phyloP scores from a whole-genome alignment of 129 eudicot genomes.

The Pulicaria dysenterica region DNA sequence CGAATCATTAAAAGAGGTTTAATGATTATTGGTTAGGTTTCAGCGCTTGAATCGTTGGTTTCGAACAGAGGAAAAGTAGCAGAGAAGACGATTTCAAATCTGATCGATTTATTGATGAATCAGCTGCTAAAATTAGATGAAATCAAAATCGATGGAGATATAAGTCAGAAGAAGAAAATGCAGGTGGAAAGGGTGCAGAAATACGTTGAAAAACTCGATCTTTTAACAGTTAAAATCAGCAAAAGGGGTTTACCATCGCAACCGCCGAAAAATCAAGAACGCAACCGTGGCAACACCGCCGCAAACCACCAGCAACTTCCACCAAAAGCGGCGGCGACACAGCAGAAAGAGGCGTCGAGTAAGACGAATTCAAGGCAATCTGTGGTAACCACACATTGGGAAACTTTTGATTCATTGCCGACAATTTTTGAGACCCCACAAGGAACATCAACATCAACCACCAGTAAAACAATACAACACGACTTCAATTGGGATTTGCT shows the following conservation, averaged over 20 bases:
- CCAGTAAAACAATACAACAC: slow-evolving; percentile 25
- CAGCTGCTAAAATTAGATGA: slow-evolving; percentile 76
- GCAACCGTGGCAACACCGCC: background rate
- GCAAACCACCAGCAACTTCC: slow-evolving; percentile 28
- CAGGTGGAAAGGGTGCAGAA: slow-evolving; percentile 90
- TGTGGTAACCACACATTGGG: slow-evolving; percentile 97
- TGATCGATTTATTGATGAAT: slow-evolving; percentile 77
- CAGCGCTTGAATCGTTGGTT: slow-evolving; percentile 69
- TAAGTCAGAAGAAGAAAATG: slow-evolving; percentile 65
- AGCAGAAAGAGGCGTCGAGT: slow-evolving; percentile 43
- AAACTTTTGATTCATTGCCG: slow-evolving; percentile 80
- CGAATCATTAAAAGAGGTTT: no score
- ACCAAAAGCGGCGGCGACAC: slow-evolving; percentile 22
- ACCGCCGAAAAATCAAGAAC: slow-evolving; percentile 14
- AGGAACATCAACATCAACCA: slow-evolving; percentile 37
- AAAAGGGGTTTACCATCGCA: slow-evolving; percentile 11
- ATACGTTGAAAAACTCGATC: slow-evolving; percentile 80
- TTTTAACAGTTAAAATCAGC: slow-evolving; percentile 66
- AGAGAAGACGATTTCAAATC: slow-evolving; percentile 53
- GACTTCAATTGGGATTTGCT: slow-evolving; percentile 63
- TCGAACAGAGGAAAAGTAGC: slow-evolving; percentile 74
- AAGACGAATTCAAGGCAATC: slow-evolving; percentile 55
- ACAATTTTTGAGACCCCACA: slow-evolving; percentile 39
- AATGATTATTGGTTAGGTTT: slow-evolving; percentile 41
- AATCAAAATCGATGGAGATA: slow-evolving; percentile 68